phyloP scores from a whole-genome alignment of 495 filamentous ascomycete genomes.

The Penicillium lividum region DNA sequence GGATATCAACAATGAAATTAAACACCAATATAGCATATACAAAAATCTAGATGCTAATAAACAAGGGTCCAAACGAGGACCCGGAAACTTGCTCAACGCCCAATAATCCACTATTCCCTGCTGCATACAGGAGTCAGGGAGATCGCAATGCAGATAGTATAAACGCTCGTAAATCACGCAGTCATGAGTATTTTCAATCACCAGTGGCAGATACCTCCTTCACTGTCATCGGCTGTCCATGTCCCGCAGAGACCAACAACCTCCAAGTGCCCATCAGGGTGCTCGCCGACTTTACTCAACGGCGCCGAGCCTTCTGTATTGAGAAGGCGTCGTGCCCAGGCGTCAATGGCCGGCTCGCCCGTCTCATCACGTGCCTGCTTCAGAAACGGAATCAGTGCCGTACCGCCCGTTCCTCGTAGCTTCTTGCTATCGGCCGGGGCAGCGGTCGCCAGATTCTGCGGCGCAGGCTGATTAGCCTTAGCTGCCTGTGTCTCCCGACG shows the following conservation, averaged over 20 bases:
- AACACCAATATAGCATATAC: background rate
- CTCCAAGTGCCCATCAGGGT: slow-evolving; percentile 61
- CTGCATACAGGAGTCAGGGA: background rate
- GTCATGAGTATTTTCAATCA: slow-evolving; percentile 21
- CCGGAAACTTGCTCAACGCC: background rate
- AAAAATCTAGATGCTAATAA: background rate
- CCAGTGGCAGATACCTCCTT: slow-evolving; percentile 72
- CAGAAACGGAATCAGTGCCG: slow-evolving; percentile 87
- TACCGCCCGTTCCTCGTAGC: slow-evolving; percentile 88
- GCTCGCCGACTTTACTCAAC: slow-evolving; percentile 69
- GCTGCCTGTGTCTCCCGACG: slow-evolving; percentile 48
- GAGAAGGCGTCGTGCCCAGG: slow-evolving; percentile 76
- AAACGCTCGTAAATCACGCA: slow-evolving; percentile 20
- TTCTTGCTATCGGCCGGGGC: slow-evolving; percentile 51
- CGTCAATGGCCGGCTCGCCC: slow-evolving; percentile 83
- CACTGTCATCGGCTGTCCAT: slow-evolving; percentile 83
- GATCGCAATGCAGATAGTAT: slow-evolving; percentile 18
- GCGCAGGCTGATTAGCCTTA: slow-evolving; percentile 43
- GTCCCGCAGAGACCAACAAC: slow-evolving; percentile 78
- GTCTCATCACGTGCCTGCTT: slow-evolving; percentile 97
- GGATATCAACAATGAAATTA: slow-evolving; percentile 16
- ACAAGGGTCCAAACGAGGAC: background rate
- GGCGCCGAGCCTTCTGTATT: slow-evolving; percentile 52
- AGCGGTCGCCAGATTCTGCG: slow-evolving; percentile 67
- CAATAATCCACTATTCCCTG: slow-evolving; percentile 3